Percentiles rank a stretch among this genome's conserved stretches.
Evolutionary conservation across 2,329 filamentous ascomycete species (phyloP).

Genomic region (Calonectria crousiana): DNA sequence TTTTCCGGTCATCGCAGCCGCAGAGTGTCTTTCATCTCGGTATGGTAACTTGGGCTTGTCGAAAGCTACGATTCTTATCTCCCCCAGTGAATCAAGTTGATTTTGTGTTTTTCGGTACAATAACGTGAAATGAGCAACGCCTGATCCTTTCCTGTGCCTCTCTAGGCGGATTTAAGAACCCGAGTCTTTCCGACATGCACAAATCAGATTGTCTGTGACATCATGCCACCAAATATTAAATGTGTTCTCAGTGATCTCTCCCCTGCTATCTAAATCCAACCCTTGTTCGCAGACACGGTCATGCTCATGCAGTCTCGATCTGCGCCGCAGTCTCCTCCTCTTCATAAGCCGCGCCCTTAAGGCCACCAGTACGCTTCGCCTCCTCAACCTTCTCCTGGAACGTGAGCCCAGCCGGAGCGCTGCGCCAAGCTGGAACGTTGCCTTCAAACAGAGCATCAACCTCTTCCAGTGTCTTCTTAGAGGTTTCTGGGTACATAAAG

Average conservation of each 20-base stretch:
- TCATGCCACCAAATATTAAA: background rate
- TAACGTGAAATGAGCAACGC: background rate
- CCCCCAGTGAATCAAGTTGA: background rate
- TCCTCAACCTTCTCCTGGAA: slow-evolving; percentile 36
- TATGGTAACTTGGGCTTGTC: background rate
- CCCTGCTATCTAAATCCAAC: background rate
- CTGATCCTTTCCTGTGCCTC: background rate
- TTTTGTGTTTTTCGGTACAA: background rate
- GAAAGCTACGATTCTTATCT: background rate
- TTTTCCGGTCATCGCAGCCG: background rate
- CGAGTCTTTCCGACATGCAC: background rate
- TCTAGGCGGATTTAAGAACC: background rate
- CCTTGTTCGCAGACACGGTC: background rate
- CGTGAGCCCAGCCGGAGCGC: slow-evolving; percentile 18
- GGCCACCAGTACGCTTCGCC: slow-evolving; percentile 34
- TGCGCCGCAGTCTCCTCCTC: slow-evolving; percentile 33
- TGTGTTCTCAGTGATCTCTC: background rate
- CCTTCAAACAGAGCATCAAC: slow-evolving; percentile 38
- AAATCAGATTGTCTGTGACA: background rate
- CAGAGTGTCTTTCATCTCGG: background rate
- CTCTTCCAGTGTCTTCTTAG: slow-evolving; percentile 45
- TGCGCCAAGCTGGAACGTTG: slow-evolving; percentile 40
- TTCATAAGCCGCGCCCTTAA: slow-evolving; percentile 32
- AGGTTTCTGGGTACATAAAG: slow-evolving; percentile 69
- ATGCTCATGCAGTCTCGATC: slow-evolving; percentile 30